Evolutionary conservation across 345 rosid genomes (phyloP).

Genomic region (Moricandia moricandioides): DNA sequence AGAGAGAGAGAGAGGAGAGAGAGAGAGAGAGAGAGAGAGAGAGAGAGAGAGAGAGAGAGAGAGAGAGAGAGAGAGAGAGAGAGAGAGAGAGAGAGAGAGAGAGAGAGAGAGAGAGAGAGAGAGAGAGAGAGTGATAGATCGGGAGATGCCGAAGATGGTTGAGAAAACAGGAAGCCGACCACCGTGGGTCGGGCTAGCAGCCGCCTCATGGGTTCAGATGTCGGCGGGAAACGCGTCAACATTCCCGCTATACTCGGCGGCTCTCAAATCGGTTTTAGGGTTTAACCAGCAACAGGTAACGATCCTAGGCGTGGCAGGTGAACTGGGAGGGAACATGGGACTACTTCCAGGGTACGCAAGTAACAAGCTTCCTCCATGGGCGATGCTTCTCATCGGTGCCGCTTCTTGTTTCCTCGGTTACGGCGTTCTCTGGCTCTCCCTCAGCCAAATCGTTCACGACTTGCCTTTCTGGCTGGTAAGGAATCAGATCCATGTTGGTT

Average conservation of each 20-base stretch:
- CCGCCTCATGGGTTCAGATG: slow-evolving; percentile 84
- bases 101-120: background rate
- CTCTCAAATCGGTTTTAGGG: slow-evolving; percentile 75
- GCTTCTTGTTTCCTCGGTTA: slow-evolving; percentile 75
- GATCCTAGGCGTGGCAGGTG: slow-evolving; percentile 90
- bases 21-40: background rate
- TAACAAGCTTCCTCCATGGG: slow-evolving; percentile 93
- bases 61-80: background rate
- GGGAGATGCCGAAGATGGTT: slow-evolving; percentile 46
- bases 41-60: background rate
- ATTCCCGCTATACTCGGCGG: slow-evolving; percentile 79
- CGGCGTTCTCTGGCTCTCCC: slow-evolving; percentile 89
- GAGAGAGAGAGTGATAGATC: background rate
- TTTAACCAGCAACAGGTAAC: slow-evolving; percentile 79
- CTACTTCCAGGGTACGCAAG: slow-evolving; percentile 82
- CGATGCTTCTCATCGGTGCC: slow-evolving; percentile 65
- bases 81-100: background rate
- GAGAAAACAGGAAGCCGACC: slow-evolving; percentile 85
- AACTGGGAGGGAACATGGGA: slow-evolving; percentile 85
- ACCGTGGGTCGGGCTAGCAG: slow-evolving; percentile 94
- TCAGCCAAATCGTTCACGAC: slow-evolving; percentile 51
- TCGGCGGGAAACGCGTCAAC: slow-evolving; percentile 65
- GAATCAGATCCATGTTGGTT: background rate
- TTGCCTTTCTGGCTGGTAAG: slow-evolving; percentile 85
- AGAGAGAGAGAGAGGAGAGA: background rate